Conservation (phyloP, 208 protist species). For the Trypanosoma brucei region DNA sequence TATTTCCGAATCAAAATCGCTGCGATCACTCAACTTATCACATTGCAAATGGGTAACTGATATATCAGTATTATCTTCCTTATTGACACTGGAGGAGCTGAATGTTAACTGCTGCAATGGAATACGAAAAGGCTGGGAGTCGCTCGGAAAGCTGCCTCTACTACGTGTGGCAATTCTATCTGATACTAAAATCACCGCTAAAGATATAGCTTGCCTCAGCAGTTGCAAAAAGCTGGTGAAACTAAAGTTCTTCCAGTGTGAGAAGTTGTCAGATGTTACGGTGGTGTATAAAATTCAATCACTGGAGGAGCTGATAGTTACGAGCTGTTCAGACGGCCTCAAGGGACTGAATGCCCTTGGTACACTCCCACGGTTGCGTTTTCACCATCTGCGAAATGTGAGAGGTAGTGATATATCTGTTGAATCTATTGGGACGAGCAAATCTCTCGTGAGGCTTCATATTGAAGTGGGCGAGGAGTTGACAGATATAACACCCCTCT, state of each 20-base stretch:
- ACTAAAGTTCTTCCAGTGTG: not conserved
- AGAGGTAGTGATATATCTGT: not conserved
- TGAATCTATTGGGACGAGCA: no score
- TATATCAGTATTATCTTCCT: not conserved
- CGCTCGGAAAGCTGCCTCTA: not conserved
- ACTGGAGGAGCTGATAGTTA: not conserved
- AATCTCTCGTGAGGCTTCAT: no score
- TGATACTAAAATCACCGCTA: not conserved
- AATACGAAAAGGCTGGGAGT: not conserved
- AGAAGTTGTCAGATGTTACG: not conserved
- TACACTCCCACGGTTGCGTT: not conserved
- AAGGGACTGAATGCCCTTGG: not conserved
- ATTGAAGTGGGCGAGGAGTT: no score
- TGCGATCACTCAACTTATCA: not conserved
- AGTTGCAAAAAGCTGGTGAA: not conserved
- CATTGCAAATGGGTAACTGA: not conserved
- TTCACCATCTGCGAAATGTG: not conserved
- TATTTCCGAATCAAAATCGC: not conserved
- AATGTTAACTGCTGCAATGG: not conserved
- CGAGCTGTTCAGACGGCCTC: not conserved
- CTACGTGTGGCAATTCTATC: not conserved
- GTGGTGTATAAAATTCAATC: not conserved
- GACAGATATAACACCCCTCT: no score
- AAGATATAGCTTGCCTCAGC: not conserved
- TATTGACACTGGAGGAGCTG: not conserved